These are phyloP conservation scores for Mortierella sp. DNA, from an alignment of 371 early-diverging fungal species.

Conservation along the genomic window DNA sequence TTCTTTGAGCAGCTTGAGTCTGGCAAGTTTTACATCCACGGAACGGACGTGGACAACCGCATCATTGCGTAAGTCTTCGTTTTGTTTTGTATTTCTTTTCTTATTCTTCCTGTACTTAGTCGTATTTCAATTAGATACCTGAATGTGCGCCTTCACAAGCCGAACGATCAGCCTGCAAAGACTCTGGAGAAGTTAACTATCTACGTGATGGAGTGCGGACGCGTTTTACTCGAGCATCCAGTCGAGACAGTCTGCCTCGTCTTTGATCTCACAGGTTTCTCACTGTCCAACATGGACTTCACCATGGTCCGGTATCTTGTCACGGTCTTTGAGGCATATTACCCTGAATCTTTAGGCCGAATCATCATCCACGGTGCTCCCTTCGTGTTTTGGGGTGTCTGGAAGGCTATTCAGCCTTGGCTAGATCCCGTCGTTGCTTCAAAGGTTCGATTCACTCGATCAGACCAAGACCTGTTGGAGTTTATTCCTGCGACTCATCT, in stretches of 20 bases:
- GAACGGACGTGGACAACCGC: slow-evolving; percentile 63
- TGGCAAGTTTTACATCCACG: slow-evolving; percentile 66
- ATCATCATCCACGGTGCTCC: slow-evolving; percentile 86
- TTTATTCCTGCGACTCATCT: slow-evolving; percentile 67
- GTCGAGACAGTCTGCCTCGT: slow-evolving; percentile 83
- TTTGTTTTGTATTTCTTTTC: neutral
- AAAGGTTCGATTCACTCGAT: slow-evolving; percentile 85
- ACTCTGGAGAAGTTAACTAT: slow-evolving; percentile 69
- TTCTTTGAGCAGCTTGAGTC: slow-evolving; percentile 61
- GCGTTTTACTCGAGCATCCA: slow-evolving; percentile 76
- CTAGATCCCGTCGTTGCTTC: slow-evolving; percentile 87
- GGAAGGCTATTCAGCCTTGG: slow-evolving; percentile 77
- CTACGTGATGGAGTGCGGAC: slow-evolving; percentile 84
- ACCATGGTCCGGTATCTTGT: slow-evolving; percentile 80
- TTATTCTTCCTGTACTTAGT: neutral
- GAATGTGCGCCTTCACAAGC: slow-evolving; percentile 65
- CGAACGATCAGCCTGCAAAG: slow-evolving; percentile 63
- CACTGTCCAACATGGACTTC: slow-evolving; percentile 82
- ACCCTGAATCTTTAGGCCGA: slow-evolving; percentile 84
- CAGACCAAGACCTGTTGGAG: slow-evolving; percentile 70
- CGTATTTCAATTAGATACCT: slow-evolving; percentile 50
- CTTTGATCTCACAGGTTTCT: slow-evolving; percentile 84
- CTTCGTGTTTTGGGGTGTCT: slow-evolving; percentile 88
- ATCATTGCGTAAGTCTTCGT: slow-evolving; percentile 61
- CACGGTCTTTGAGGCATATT: slow-evolving; percentile 80